These are phyloP conservation scores for Amanita fuliginea DNA, from an alignment of 768 basidiomycete genomes.

Conservation along the genomic window DNA sequence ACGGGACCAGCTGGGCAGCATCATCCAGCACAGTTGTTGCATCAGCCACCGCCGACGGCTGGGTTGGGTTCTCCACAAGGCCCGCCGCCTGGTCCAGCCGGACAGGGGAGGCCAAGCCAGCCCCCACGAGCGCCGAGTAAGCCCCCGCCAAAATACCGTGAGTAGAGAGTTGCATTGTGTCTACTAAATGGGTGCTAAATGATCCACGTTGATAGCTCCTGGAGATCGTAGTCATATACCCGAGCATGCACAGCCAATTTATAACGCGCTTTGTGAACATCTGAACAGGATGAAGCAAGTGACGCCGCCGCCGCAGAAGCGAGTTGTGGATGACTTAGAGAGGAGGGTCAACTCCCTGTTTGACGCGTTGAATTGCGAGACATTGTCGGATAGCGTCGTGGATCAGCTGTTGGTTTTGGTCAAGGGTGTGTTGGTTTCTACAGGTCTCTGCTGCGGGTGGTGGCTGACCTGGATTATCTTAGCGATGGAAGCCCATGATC, in stretches of 20 bases:
- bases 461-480: constrained; percentile 3
- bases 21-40: constrained; percentile 13
- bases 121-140: constrained; percentile 14
- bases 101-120: not conserved
- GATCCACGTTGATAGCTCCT: constrained; percentile 39
- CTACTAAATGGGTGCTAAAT: constrained; percentile 2
- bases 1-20: constrained; percentile 6
- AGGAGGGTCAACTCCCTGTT: constrained; percentile 78
- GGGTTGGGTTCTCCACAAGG: constrained; percentile 7
- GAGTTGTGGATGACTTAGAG: constrained; percentile 79
- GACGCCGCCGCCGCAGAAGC: constrained; percentile 75
- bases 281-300: constrained; percentile 60
- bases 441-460: not conserved
- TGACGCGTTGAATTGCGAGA: constrained; percentile 86
- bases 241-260: constrained; percentile 52
- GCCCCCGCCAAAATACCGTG: constrained; percentile 18
- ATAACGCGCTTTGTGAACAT: constrained; percentile 50
- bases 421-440: constrained; percentile 40
- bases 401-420: constrained; percentile 63
- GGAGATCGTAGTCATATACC: constrained; percentile 94
- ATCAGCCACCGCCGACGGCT: not conserved
- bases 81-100: constrained; percentile 5
- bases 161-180: constrained; percentile 11
- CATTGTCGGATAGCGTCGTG: constrained; percentile 57
- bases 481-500: constrained; percentile 81